Base-by-base conservation (phyloP, 768 basidiomycete species). In the Crassisporium funariophilum region DNA sequence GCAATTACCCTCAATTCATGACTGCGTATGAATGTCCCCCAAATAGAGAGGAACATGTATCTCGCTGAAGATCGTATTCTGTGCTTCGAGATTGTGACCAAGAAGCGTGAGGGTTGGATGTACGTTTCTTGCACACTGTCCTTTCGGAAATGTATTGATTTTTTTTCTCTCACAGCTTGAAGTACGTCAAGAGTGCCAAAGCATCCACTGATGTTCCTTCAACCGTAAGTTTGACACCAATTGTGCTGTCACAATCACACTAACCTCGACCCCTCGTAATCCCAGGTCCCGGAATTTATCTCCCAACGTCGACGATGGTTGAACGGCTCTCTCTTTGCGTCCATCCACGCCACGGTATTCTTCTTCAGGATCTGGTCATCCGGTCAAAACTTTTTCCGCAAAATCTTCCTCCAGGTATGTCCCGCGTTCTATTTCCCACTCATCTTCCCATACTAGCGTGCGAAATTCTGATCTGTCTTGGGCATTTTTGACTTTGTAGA, bases 161-260 rank as follows among this genome's bases (percentile, higher is more conserved):
- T 23, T 36, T 17, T 29, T 41, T 51, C 23, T 41, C 22, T 21
- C 39, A 20, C 51, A 89, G 87, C 12, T 69, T 91, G 57, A 86
- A 84, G 66, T 95, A 93, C 61, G 92, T 95, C 66, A 92, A 92
- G 77, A 88, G 83, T 58, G 95, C 95, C 12, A 93, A 95, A 55
- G 95, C 93, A 0, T 80, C 93, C 34, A 98, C 95, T n/a, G 95
- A 98, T 69, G 94, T 95, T 4, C 95, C 95, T 23, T 87, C 91
- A 27, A 77, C 83, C 15, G 84, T 83, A 38, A 47, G 73, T 61
- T 25, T 2, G 49, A 21, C n/a, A 36, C 29, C 27, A n/a, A 31
- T 21, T 19, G 44, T 39, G 41, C 40, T 22, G 17, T 43, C 50
- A 12, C 24, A 39, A 42, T 23, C 19, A 15, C 9, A 16, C 45